Evolutionary conservation across 1,284 basidiomycete species (phyloP).

Genomic region (Fomitopsis palustris): DNA sequence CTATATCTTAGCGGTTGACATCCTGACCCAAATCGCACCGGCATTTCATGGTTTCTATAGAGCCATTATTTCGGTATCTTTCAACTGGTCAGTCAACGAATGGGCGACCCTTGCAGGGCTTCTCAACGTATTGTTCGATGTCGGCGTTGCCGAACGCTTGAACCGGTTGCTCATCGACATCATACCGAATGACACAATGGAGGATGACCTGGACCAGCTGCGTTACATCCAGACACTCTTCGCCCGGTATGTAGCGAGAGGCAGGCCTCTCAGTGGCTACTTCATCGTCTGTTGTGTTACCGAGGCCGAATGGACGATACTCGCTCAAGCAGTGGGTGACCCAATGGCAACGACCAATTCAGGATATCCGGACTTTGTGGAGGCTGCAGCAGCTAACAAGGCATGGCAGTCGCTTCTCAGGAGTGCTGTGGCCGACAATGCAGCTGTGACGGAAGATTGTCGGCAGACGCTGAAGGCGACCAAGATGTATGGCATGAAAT

Average conservation of each 20-base stretch:
- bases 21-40: slow-evolving; percentile 76
- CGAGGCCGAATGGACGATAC: slow-evolving; percentile 79
- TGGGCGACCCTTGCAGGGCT: slow-evolving; percentile 58
- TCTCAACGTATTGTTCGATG: slow-evolving; percentile 56
- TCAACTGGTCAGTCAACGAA: slow-evolving; percentile 68
- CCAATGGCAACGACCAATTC: slow-evolving; percentile 26
- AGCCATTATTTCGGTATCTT: slow-evolving; percentile 76
- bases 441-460: slow-evolving; percentile 38
- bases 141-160: slow-evolving; percentile 60
- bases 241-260: slow-evolving; percentile 70
- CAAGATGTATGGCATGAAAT: slow-evolving; percentile 61
- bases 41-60: slow-evolving; percentile 86
- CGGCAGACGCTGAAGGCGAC: slow-evolving; percentile 44
- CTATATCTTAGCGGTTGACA: slow-evolving; percentile 51
- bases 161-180: slow-evolving; percentile 66
- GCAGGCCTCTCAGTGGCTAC: slow-evolving; percentile 81
- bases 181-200: slow-evolving; percentile 42
- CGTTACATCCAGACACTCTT: slow-evolving; percentile 70
- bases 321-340: slow-evolving; percentile 72
- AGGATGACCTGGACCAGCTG: slow-evolving; percentile 47
- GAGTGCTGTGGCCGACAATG: slow-evolving; percentile 40
- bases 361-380: slow-evolving; percentile 40
- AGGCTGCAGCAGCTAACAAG: slow-evolving; percentile 77
- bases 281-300: slow-evolving; percentile 85
- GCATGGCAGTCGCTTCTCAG: slow-evolving; percentile 73